Evolutionary conservation across 192 early-diverging fungal genomes (phyloP), one percentile per base, ranked within the genome.

Genomic region (Backusella tarrabulga): DNA sequence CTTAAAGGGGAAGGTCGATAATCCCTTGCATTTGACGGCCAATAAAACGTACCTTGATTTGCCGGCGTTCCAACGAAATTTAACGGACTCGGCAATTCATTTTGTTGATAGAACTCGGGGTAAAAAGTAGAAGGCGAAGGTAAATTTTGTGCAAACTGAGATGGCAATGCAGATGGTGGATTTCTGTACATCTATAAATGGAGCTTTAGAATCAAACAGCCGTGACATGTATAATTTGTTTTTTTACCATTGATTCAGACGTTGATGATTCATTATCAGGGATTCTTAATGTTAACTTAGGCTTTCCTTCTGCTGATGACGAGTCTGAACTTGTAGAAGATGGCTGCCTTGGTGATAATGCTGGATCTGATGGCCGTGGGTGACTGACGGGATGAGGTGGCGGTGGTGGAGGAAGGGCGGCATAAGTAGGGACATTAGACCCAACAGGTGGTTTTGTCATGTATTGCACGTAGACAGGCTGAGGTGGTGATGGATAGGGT

Each of bases 121-220:
- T 93, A 93, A 79, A 93, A 93, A 0, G 90, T 87, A 9, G 90
- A 92, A n/a, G 93, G 93, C 21, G 91, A 92, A 21, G 93, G 93
- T 41, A 94, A 81, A 76, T 90, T 93, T 77, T 92, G 87, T 4
- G 87, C 86, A 77, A 90, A 90, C 75, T 90, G 87, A 11, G 87
- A 88, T 15, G 91, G 87, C 69, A 92, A 86, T 14, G 92, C 92
- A 4, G 93, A 92, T 60, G 91, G 87, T 8, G 91, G 91, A 5
- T 54, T 54, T 56, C 6, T 26, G 5, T 34, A 42, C 6, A 68
- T n/a, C 34, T 66, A 73, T 69, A 34, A 34, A 34, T 67, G 15
- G 29, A 29, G 15, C n/a, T 35, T 34, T 34, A 19, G 19, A 19
- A 21, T 5, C 17, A 34, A 68, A 19, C 8, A 36, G 32, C n/a